Evolutionary conservation across 2,329 filamentous ascomycete genomes (phyloP).

Genomic region (Paracorniculantispora psalliotae): DNA sequence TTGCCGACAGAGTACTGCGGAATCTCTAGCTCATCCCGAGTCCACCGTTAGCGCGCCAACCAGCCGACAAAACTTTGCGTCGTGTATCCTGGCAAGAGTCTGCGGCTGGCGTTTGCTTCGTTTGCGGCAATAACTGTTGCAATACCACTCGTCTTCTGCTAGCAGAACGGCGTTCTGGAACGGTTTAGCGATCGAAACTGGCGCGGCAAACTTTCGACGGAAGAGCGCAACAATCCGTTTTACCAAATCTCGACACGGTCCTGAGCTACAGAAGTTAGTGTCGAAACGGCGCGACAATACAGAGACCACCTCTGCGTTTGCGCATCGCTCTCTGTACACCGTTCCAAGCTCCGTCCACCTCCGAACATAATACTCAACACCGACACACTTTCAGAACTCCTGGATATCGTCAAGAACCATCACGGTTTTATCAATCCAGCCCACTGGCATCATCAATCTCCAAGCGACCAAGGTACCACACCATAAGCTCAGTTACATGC

Average conservation of each 20-base stretch:
- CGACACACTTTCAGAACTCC: not conserved
- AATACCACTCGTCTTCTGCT: not conserved
- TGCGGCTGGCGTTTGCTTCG: not conserved
- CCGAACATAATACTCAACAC: not conserved
- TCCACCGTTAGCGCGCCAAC: not conserved
- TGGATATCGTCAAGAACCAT: not conserved
- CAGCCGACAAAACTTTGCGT: not conserved
- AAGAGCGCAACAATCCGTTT: not conserved
- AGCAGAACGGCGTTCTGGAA: not conserved
- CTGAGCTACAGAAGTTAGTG: not conserved
- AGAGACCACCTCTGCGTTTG: not conserved
- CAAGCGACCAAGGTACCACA: conserved; percentile 3
- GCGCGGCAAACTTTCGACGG: not conserved
- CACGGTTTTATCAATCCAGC: not conserved
- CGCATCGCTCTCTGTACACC: not conserved
- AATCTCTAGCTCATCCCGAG: not conserved
- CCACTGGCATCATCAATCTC: not conserved
- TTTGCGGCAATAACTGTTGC: not conserved
- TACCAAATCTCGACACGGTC: not conserved
- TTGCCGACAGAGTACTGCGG: not conserved
- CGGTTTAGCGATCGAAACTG: not conserved
- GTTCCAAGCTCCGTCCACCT: too few species aligned
- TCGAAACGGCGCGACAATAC: not conserved
- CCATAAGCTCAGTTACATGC: not conserved
- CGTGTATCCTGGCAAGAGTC: not conserved